phyloP scores from a whole-genome alignment of 495 filamentous ascomycete genomes.

The Elasticomyces elasticus region DNA sequence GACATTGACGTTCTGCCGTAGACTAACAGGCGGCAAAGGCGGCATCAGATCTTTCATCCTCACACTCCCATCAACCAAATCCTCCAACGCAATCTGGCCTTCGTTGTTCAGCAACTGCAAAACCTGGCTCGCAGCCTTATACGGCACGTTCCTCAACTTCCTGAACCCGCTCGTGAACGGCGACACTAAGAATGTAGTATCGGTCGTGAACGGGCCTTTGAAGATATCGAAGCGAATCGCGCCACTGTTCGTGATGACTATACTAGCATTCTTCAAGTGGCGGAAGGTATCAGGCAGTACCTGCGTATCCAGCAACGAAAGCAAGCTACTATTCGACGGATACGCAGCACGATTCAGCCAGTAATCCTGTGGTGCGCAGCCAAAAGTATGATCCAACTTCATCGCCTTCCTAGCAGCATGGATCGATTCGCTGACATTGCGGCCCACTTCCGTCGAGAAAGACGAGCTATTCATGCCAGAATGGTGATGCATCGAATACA shows the following conservation, averaged over 20 bases:
- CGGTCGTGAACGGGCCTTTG: slow-evolving; percentile 77
- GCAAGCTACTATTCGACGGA: slow-evolving; percentile 59
- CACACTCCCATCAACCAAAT: not conserved
- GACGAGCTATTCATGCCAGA: slow-evolving; percentile 55
- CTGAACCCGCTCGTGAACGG: slow-evolving; percentile 75
- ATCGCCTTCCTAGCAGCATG: slow-evolving; percentile 56
- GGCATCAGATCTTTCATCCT: slow-evolving; percentile 6
- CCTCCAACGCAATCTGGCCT: slow-evolving; percentile 42
- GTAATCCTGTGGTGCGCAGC: slow-evolving; percentile 71
- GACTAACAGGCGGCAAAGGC: slow-evolving; percentile 6
- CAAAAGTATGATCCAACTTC: slow-evolving; percentile 60
- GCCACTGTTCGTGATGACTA: slow-evolving; percentile 79
- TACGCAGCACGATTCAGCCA: slow-evolving; percentile 74
- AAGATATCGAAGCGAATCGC: slow-evolving; percentile 92
- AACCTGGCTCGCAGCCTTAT: slow-evolving; percentile 57
- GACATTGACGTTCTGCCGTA: not conserved
- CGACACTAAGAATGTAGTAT: slow-evolving; percentile 74
- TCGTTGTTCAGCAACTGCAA: slow-evolving; percentile 64
- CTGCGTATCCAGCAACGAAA: slow-evolving; percentile 64
- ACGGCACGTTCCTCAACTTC: slow-evolving; percentile 74
- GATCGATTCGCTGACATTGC: slow-evolving; percentile 64
- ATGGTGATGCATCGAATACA: slow-evolving; percentile 76
- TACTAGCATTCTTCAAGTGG: slow-evolving; percentile 38
- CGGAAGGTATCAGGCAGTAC: slow-evolving; percentile 52
- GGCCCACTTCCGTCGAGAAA: slow-evolving; percentile 72